Evolutionary conservation across 2,329 filamentous ascomycete genomes (phyloP).

Genomic region (Epichloe aotearoae): DNA sequence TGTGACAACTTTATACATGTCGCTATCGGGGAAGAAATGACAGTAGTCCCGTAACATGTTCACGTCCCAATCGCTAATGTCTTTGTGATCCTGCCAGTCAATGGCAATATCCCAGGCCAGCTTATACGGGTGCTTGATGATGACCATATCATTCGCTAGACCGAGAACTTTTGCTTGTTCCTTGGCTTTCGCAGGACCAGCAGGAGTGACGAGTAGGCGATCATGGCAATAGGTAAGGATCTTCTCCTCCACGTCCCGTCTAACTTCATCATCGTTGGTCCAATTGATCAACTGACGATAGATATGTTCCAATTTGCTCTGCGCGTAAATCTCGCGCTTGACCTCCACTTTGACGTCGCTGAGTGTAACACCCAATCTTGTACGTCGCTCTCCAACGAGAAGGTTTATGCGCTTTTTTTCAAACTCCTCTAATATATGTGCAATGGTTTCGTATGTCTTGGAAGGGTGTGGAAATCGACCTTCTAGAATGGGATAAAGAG

Average conservation of each 20-base stretch:
- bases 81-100: constrained; percentile 74
- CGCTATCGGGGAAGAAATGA: constrained; percentile 69
- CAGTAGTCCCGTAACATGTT: constrained; percentile 71
- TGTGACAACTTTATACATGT: constrained; percentile 67
- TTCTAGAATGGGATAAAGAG: constrained; percentile 71
- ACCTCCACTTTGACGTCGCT: constrained; percentile 77
- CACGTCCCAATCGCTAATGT: constrained; percentile 63
- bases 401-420: constrained; percentile 88
- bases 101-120: constrained; percentile 85
- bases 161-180: constrained; percentile 64
- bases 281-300: constrained; percentile 83
- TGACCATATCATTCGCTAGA: constrained; percentile 82
- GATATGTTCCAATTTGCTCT: constrained; percentile 63
- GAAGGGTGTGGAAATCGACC: constrained; percentile 70
- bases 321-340: constrained; percentile 66
- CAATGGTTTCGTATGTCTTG: constrained; percentile 68
- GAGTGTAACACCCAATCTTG: constrained; percentile 71
- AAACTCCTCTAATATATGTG: constrained; percentile 70
- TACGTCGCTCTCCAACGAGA: constrained; percentile 78
- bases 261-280: constrained; percentile 72
- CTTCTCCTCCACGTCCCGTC: constrained; percentile 82
- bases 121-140: constrained; percentile 82
- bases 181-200: constrained; percentile 48
- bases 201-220: constrained; percentile 53
- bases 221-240: constrained; percentile 72